Percentiles rank a stretch among this genome's conserved stretches.
Conservation (phyloP, 1,284 basidiomycete genomes). For the Amylostereum areolatum region DNA sequence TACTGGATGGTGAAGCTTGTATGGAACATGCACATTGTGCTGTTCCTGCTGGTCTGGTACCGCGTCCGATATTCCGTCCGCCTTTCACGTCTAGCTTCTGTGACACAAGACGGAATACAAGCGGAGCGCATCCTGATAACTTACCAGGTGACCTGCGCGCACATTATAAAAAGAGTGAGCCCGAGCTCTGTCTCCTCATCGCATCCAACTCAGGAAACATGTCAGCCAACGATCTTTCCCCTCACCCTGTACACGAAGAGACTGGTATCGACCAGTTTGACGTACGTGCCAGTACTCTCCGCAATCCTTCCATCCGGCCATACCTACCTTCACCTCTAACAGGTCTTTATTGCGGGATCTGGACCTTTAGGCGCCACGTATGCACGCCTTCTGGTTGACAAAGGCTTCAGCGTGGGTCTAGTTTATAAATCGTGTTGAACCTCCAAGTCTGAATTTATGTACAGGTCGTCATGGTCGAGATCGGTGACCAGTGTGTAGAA, state of each 20-base stretch:
- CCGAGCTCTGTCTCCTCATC: no score
- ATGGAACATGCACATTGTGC: no score
- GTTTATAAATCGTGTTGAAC: constrained; percentile 1
- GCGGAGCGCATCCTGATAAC: no score
- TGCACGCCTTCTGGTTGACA: constrained; percentile 20
- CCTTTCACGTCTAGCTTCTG: no score
- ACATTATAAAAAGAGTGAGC: no score
- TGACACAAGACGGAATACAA: no score
- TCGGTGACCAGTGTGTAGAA: constrained; percentile 9
- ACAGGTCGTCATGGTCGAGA: constrained; percentile 16
- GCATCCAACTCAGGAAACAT: no score
- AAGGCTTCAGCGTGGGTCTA: constrained; percentile 8
- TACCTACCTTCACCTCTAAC: background rate
- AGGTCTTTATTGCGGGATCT: constrained; percentile 17
- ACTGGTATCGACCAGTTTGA: background rate
- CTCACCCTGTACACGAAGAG: background rate
- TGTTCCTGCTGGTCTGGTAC: no score
- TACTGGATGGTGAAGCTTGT: no score
- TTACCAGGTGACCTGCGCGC: no score
- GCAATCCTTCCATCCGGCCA: no score
- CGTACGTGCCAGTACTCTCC: background rate
- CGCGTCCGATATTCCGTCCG: no score
- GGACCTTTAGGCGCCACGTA: constrained; percentile 25
- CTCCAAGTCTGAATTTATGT: background rate
- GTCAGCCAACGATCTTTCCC: background rate